Evolutionary conservation across 2,329 filamentous ascomycete genomes (phyloP).

Genomic region (Chrysosporium queenslandicum): DNA sequence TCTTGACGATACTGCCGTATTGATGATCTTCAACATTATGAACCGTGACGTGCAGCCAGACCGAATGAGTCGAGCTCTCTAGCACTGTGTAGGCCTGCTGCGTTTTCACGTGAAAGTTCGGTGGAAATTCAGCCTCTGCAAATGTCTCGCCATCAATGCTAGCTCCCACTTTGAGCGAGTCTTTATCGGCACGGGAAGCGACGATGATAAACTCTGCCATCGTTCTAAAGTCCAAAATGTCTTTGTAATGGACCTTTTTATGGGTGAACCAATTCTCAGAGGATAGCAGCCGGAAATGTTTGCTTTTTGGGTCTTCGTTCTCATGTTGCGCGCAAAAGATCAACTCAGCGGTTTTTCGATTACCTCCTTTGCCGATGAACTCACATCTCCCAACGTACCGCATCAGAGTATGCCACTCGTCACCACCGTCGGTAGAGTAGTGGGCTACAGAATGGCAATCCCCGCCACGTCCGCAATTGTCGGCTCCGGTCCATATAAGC

Average conservation of each 20-base stretch:
- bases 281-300: slow-evolving; percentile 59
- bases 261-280: slow-evolving; percentile 69
- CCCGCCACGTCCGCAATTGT: slow-evolving; percentile 50
- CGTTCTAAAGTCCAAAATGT: slow-evolving; percentile 77
- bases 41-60: slow-evolving; percentile 87
- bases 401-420: slow-evolving; percentile 64
- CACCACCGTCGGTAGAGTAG: slow-evolving; percentile 66
- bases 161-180: slow-evolving; percentile 63
- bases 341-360: slow-evolving; percentile 49
- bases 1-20: slow-evolving; percentile 88
- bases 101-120: slow-evolving; percentile 67
- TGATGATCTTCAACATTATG: slow-evolving; percentile 54
- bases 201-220: slow-evolving; percentile 97
- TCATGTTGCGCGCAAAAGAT: slow-evolving; percentile 55
- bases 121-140: slow-evolving; percentile 74
- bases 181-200: slow-evolving; percentile 56
- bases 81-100: slow-evolving; percentile 84
- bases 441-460: slow-evolving; percentile 66
- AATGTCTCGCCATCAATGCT: slow-evolving; percentile 78
- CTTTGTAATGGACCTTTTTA: slow-evolving; percentile 52
- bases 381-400: slow-evolving; percentile 72
- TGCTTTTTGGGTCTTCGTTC: slow-evolving; percentile 52
- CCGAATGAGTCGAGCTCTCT: slow-evolving; percentile 85
- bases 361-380: slow-evolving; percentile 62
- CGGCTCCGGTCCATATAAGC: slow-evolving; percentile 77